Base-by-base conservation (phyloP, 495 filamentous ascomycete species). In the Neurospora sp. region DNA sequence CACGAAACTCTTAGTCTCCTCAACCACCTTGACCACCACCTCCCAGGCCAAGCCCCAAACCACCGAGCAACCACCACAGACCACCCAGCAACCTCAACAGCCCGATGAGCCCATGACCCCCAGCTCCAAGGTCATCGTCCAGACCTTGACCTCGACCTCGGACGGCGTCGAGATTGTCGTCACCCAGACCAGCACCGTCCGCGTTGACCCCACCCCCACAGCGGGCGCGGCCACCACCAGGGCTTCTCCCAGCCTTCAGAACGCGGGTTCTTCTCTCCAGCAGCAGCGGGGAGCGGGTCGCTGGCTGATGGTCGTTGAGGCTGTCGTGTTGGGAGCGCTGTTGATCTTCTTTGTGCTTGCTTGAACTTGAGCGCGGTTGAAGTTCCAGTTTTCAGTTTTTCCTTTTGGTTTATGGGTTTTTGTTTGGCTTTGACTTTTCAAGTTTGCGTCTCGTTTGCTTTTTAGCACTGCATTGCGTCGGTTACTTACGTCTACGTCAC, bases 111-210 rank as follows among this genome's bases (percentile, higher is more conserved):
- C 53, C 53, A 66, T 66, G 53, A 66, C 70, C n/a, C 72, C 41
- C 48, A 75, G 74, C 40, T 78, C 76, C 37, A 77, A 69, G 48
- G 46, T 73, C 31, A 70, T 78, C 3, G 46, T 74, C 12, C 41
- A 61, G 40, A 81, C 83, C 0, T 77, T 79, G 53, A 83, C 81
- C 11, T 81, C 78, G 11, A 85, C 83, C 0, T 75, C 79, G 11
- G 75, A 81, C 72, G 85, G 85, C 14, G 79, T 70, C 8, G 78
- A 80, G 72, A 74, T 81, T 16, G 72, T 77, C 66, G 70, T 81
- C 9, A 79, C 76, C 16, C 68, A 69, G 27, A 79, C 78, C 3
- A 74, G 76, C 4, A 79, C 69, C 42, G 81, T 83, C 22, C 69
- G 48, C 16, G 75, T 74, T 7, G 74, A 74, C 9, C 74, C 75